These are phyloP conservation scores for Nicotiana otophora DNA, from an alignment of 257 asterid species.

Conservation along the genomic window DNA sequence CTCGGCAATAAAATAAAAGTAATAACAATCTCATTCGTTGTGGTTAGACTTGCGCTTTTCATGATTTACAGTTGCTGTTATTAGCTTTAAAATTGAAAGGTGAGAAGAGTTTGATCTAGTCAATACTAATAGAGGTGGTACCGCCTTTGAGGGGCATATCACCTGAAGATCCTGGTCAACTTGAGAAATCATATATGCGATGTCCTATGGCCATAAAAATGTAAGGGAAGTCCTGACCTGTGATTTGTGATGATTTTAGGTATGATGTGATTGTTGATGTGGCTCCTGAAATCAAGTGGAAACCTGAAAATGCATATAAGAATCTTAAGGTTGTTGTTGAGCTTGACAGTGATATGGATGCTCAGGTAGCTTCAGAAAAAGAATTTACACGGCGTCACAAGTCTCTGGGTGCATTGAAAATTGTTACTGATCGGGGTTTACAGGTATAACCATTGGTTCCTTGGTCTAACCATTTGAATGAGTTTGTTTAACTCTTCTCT, in stretches of 20 bases:
- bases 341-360: constrained; percentile 83
- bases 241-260: constrained; percentile 27
- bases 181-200: background rate
- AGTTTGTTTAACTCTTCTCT: background rate
- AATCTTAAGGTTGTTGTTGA: constrained; percentile 81
- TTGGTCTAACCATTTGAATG: background rate
- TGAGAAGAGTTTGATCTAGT: background rate
- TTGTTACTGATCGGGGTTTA: constrained; percentile 80
- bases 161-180: background rate
- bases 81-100: background rate
- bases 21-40: no score
- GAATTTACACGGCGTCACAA: constrained; percentile 75
- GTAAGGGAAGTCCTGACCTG: background rate
- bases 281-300: constrained; percentile 85
- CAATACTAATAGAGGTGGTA: background rate
- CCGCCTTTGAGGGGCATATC: background rate
- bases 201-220: background rate
- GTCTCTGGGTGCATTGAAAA: constrained; percentile 70
- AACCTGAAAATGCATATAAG: constrained; percentile 85
- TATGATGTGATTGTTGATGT: constrained; percentile 87
- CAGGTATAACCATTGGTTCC: constrained; percentile 37
- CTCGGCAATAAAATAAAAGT: no score
- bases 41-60: background rate
- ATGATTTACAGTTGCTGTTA: background rate
- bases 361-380: constrained; percentile 65